Base-by-base conservation (phyloP, 2,329 filamentous ascomycete genomes). In the Nemania sp. region DNA sequence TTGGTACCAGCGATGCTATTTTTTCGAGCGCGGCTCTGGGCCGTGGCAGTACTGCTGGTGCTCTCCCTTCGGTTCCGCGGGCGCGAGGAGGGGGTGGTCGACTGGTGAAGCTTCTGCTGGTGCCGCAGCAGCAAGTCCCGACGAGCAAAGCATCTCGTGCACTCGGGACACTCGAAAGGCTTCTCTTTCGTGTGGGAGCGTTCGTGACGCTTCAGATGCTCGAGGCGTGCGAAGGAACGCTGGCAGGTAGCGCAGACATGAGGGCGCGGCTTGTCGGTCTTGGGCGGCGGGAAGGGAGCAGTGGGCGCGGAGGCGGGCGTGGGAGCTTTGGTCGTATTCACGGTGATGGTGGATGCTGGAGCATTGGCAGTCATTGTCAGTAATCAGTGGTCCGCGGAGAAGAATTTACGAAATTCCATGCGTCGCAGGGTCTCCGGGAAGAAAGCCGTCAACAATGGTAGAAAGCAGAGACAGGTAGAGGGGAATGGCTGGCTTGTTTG, bases 61-160 rank as follows among this genome's bases (percentile, higher is more conserved):
- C 96, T 98, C 82, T 98, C 96, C 72, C 96, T 89, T 73, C 95
- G 92, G 74, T 93, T 94, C 74, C 94, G 90, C 53, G 94, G 94
- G 68, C 94, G 89, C 53, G 94, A 91, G 5, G 94, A 94, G 5
- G 96, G 92, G 0, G 94, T 94, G 13, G 93, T 93, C 27, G 93
- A 93, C 86, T 97, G 93, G 79, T 99, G 96, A 55, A 99, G 88
- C 85, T 99, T 99, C 85, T 99, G 96, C 86, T 99, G 96, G 82
- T 99, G 96, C 67, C 96, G 90, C 73, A 99, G 84, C 63, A 99
- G 87, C 73, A 99, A 82, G 80, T 99, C 96, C 73, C 96, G 90
- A 69, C 96, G 90, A 68, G 96, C 96, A 81, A 99, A 99, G 82
- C 96, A 98, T 82, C 96, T 86, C 43, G 93, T 88, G 81, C 96